These are phyloP conservation scores for Fusarium sp. DNA, from an alignment of 2,329 filamentous ascomycete species.

Conservation along the genomic window DNA sequence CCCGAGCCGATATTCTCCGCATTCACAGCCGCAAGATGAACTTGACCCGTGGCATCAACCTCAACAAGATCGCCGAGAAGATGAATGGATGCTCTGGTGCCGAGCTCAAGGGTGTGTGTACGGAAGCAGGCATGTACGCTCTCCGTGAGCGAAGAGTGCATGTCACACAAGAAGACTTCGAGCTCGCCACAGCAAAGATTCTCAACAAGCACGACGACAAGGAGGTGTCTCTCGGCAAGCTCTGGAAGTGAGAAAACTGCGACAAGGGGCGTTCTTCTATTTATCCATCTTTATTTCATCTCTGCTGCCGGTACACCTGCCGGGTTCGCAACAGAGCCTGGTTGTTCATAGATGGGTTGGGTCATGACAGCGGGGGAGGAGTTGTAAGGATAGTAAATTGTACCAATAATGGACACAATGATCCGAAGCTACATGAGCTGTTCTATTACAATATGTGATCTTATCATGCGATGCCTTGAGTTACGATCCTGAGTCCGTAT, in stretches of 20 bases:
- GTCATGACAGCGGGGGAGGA: constrained; percentile 47
- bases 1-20: constrained; percentile 94
- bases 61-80: constrained; percentile 99
- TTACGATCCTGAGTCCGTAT: neutral
- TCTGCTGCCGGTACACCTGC: constrained; percentile 42
- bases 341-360: constrained; percentile 47
- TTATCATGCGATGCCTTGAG: neutral
- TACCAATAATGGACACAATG: constrained; percentile 48
- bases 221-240: constrained; percentile 89
- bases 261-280: constrained; percentile 34
- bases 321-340: constrained; percentile 36
- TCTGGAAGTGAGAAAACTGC: constrained; percentile 66
- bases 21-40: constrained; percentile 99
- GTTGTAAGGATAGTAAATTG: constrained; percentile 54
- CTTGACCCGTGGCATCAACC: constrained; percentile 94
- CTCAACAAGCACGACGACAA: constrained; percentile 99
- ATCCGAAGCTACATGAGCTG: constrained; percentile 23
- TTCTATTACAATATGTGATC: constrained; percentile 1
- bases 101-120: constrained; percentile 98
- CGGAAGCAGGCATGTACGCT: constrained; percentile 98
- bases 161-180: constrained; percentile 99
- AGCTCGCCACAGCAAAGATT: constrained; percentile 98
- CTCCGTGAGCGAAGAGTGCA: constrained; percentile 95
- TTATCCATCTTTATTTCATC: constrained; percentile 41
- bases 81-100: constrained; percentile 99